Base-by-base conservation (phyloP, 1,284 basidiomycete species). In the Naganishia liquefaciens region DNA sequence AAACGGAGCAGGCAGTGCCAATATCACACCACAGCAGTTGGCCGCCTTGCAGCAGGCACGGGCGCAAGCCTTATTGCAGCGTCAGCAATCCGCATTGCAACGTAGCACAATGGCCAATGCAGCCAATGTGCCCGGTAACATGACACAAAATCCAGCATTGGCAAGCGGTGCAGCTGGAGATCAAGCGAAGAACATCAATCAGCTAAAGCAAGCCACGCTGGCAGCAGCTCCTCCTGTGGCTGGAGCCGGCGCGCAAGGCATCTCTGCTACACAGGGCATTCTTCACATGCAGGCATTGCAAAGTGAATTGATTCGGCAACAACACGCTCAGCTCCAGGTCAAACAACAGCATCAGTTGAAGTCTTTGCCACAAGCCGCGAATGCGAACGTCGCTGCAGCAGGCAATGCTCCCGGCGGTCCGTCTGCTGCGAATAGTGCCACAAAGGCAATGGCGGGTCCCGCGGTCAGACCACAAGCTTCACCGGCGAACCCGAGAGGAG, bases 261-360 rank as follows among this genome's bases (percentile, higher is more conserved):
- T 65, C 15, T 28, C 50, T 28, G 43, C 55, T 5, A 39, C 49
- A 3, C 55, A 65, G 52, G 64, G 64, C n/a, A 55, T 65, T 19
- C 33, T 65, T 23, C 58, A 66, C 28, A 62, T 66, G 60, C 64
- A 66, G 39, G 64, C 64, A 2, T 27, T 66, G 37, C 64, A 66
- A 39, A 62, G 51, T 40, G 64, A 66, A 46, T 30, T 66, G 37
- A 47, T 66, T 25, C 44, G 64, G 11, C 64, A 62, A 25, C 64
- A 66, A 47, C 57, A 60, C 21, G 57, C 50, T 7, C 57, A 60
- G 33, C 55, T 53, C 6, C 55, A 58, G 21, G 50, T 50, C 11
- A 49, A 43, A 6, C 55, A 60, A 21, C 60, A 62, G 30, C 60
- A 62, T 28, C 57, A 60, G n/a, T n/a, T 53, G 11, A 52, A 62